Evolutionary conservation across 2,329 filamentous ascomycete species (phyloP), one percentile per base, ranked within the genome.

Genomic region (Fusarium paranaense): DNA sequence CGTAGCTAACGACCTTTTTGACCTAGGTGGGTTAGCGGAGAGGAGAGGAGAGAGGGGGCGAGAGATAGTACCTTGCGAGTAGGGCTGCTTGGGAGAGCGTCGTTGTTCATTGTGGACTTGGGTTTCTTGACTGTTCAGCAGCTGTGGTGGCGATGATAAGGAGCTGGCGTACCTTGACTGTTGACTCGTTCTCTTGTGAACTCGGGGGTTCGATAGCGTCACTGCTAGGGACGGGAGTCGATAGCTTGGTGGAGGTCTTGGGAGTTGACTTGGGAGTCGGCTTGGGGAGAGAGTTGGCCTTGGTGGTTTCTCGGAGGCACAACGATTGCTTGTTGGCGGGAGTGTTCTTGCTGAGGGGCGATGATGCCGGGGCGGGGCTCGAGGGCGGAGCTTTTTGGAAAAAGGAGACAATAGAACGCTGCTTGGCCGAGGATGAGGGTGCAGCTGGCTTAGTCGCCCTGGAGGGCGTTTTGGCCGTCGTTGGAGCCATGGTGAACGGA

Each of bases 191-290:
- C 76, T 93, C 90, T 72, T 94, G 91, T 0, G 92, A 93, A 81
- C 91, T 93, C 1, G 88, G 87, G 25, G 91, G 91, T 62, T 92
- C 90, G 30, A 90, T 81, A 38, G 88, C 89, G 82, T 97, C 94
- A 82, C 95, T 97, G 82, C 94, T 97, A 6, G 95, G 93, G 7
- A 93, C 89, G 6, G 95, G 94, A 0, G 94, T 95, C 67, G 92
- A 78, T 52, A 82, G 78, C 68, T 83, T 83, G 42, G 66, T 62
- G 2, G 78, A 62, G 7, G 75, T 40, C 62, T 73, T 84, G 67
- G 86, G 87, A 2, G 67, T 70, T 5, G 64, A 1, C 54, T 73
- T 75, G 11, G 73, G 64, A 40, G 83, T 85, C 22, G 85, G 84
- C 77, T 88, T 79, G 67, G 82, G 82, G 22, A 83, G 77, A 73